Evolutionary conservation across 805 yeast genomes (phyloP), one percentile per base, ranked within the genome.

Genomic region (Yamadazyma endophytica): DNA sequence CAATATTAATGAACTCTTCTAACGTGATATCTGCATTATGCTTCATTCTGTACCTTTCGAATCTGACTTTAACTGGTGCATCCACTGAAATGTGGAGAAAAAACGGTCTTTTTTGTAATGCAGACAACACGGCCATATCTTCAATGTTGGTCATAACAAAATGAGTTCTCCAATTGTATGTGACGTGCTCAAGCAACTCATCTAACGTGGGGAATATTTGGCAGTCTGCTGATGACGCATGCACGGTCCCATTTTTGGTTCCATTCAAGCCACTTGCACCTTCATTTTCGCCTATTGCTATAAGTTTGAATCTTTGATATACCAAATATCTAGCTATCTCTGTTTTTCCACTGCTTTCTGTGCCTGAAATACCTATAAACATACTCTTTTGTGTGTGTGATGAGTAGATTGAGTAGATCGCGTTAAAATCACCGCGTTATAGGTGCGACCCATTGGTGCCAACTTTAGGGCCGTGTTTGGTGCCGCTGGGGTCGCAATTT

Each of bases 11-110:
- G 42, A 76, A 69, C 27, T 57, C 54, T 23, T 63, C 66, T 12
- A 61, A 44, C 3, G 30, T 12, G n/a, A 36, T 14, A 4, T 20
- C 24, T 9, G 35, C 18, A 9, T 36, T 14, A 9, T 24, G 32
- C 15, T 39, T 43, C 5, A 28, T 8, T 15, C 28, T 23, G 44
- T 50, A 57, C 14, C 76, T 43, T 27, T 55, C 44, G 38, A 51
- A 61, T 29, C 94, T 65, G 21, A 73, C 42, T 9, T 49, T 49
- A 9, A 77, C 44, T 1, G 95, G 84, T 0, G 95, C 86, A 46
- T 85, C 95, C 2, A 86, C 64, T 5, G 85, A 70, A 3, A 89
- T 45, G 51, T 87, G 95, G 15, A 87, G 68, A 50, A 88, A 87
- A 51, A 85, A 89, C 0, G 97, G 96, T 34, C 96, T 61, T 39